Conservation (phyloP, 257 asterid genomes). For the Nicotiana undulata region DNA sequence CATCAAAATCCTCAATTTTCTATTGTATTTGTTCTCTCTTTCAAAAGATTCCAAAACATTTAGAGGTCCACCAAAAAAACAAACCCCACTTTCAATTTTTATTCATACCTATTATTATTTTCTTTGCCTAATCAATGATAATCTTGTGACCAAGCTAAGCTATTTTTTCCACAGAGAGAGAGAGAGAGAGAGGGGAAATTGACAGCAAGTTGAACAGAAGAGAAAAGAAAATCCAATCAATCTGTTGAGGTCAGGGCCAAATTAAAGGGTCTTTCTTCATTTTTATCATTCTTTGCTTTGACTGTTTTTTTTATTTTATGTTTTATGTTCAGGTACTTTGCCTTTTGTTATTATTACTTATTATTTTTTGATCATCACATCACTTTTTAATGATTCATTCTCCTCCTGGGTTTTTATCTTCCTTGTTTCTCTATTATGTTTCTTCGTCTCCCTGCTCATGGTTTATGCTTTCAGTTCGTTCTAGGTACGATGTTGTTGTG, state of each 20-base stretch:
- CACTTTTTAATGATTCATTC: slow-evolving; percentile 1
- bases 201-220: background rate
- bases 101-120: slow-evolving; percentile 8
- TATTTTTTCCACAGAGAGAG: background rate
- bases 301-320: background rate
- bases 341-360: background rate
- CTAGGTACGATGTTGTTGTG: background rate
- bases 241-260: slow-evolving; percentile 13
- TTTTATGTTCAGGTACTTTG: slow-evolving; percentile 1
- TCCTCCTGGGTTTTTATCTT: background rate
- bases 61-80: slow-evolving; percentile 17
- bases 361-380: background rate
- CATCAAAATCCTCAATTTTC: background rate
- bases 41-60: slow-evolving; percentile 21
- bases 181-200: slow-evolving; percentile 4
- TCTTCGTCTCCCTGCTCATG: background rate
- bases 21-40: background rate
- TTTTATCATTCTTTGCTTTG: slow-evolving; percentile 6
- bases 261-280: slow-evolving; percentile 11
- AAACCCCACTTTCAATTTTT: slow-evolving; percentile 13
- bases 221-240: slow-evolving; percentile 6
- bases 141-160: slow-evolving; percentile 2
- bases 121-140: slow-evolving; percentile 7
- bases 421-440: background rate
- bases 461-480: background rate